These are phyloP conservation scores for Fusarium sp. DNA, from an alignment of 2,329 filamentous ascomycete genomes.

Conservation along the genomic window DNA sequence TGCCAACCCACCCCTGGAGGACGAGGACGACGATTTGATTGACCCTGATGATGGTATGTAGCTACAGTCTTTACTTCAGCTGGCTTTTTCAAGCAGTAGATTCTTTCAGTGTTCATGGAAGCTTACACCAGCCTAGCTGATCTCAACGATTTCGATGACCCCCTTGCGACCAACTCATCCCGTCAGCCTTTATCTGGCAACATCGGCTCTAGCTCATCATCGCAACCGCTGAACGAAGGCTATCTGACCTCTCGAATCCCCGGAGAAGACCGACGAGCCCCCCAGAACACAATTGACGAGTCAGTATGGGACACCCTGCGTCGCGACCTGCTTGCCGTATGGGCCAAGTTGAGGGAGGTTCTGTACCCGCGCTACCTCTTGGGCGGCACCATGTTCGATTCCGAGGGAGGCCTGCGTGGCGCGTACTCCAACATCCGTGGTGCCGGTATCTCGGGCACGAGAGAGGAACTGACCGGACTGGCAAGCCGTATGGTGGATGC, in stretches of 20 bases:
- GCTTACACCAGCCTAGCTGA: slow-evolving; percentile 65
- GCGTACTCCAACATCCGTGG: slow-evolving; percentile 68
- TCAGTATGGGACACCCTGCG: slow-evolving; percentile 96
- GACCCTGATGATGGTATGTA: slow-evolving; percentile 77
- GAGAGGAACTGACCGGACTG: slow-evolving; percentile 68
- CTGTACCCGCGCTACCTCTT: slow-evolving; percentile 95
- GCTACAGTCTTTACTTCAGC: background rate
- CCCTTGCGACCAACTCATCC: slow-evolving; percentile 72
- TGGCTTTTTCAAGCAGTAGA: background rate
- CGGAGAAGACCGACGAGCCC: slow-evolving; percentile 89
- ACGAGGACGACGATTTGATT: slow-evolving; percentile 75
- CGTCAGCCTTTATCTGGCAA: slow-evolving; percentile 84
- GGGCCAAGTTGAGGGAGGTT: slow-evolving; percentile 98
- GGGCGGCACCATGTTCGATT: slow-evolving; percentile 69
- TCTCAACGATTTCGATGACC: slow-evolving; percentile 92
- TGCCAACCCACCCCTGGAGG: slow-evolving; percentile 66
- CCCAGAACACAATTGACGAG: slow-evolving; percentile 95
- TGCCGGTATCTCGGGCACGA: slow-evolving; percentile 64
- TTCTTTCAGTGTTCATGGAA: background rate
- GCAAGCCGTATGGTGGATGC: slow-evolving; percentile 69
- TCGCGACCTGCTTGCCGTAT: slow-evolving; percentile 88
- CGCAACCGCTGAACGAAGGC: slow-evolving; percentile 69
- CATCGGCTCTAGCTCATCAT: slow-evolving; percentile 70
- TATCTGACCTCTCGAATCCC: slow-evolving; percentile 90
- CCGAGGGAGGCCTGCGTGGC: slow-evolving; percentile 61